Evolutionary conservation across 768 basidiomycete species (phyloP), one percentile per base, ranked within the genome.

Genomic region (Suillus bovinus): DNA sequence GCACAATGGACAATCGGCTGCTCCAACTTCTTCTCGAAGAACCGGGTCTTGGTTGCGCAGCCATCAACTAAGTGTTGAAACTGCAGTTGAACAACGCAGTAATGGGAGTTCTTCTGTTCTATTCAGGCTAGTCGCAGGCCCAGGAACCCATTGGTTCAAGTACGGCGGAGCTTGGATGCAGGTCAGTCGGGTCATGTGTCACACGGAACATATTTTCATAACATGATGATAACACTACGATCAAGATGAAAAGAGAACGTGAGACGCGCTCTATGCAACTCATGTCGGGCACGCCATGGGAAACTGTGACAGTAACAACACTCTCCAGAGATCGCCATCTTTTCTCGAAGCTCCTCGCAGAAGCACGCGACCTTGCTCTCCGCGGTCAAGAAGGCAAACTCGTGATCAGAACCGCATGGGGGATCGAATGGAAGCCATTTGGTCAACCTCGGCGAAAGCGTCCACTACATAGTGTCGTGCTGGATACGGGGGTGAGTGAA

Each of bases 131-230:
- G 92, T 99, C 14, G 96, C 96, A 0, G 97, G 96, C 0, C 94
- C 96, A 11, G 97, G 97, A 0, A 90, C 84, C 3, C 97, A 99
- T 75, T 96, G 88, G 80, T 90, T 99, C 76, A 87, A 86, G 65
- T 99, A 96, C 72, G 78, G 81, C 49, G 89, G 90, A 11, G 92
- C 94, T 17, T 99, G 96, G 97, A 94, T 99, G 81, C 94, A 97
- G 86, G 95, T 93, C 60, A 59, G 76, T 55, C 47, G 39, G 20
- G 16, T 24, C 36, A 13, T 54, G 50, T 52, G 31, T 34, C 47
- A 33, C 27, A 13, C 14, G 42, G 53, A 64, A 34, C 55, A 36
- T 44, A 50, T 39, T 20, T n/a, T 41, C 33, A 34, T 62, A 49
- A n/a, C 38, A 41, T 60, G 10, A 8, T 66, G 64, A 44, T 63